Conservation (phyloP, 371 early-diverging fungal genomes). For the Circinella umbellata region DNA sequence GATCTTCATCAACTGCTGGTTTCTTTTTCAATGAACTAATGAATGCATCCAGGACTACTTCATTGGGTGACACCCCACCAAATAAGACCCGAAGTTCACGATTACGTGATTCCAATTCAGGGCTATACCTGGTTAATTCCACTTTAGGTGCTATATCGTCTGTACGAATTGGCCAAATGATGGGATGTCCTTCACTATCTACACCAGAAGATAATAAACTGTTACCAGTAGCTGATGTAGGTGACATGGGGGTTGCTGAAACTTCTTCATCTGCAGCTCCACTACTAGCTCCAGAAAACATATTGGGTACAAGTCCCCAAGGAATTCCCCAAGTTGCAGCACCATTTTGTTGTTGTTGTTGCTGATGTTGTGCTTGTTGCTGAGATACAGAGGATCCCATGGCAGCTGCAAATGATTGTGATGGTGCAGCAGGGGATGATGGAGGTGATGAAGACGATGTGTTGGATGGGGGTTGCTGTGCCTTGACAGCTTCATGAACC, state of each 20-base stretch:
- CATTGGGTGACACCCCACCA: constrained; percentile 41
- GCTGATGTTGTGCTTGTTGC: constrained; percentile 9
- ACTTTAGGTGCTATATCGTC: constrained; percentile 40
- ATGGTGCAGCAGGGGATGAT: constrained; percentile 24
- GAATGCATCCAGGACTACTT: constrained; percentile 49
- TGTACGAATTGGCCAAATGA: constrained; percentile 43
- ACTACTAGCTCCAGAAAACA: constrained; percentile 17
- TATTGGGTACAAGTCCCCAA: constrained; percentile 49
- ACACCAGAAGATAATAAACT: not conserved
- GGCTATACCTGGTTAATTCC: constrained; percentile 34
- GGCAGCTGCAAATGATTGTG: constrained; percentile 30
- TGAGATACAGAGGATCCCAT: constrained; percentile 15
- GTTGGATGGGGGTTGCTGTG: constrained; percentile 23
- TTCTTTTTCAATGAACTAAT: constrained; percentile 46
- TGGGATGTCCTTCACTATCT: constrained; percentile 41
- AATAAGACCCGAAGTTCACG: constrained; percentile 44
- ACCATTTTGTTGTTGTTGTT: constrained; percentile 11
- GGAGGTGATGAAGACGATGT: constrained; percentile 23
- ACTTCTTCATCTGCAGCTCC: constrained; percentile 8
- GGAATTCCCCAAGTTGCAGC: constrained; percentile 52
- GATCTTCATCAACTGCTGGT: constrained; percentile 12
- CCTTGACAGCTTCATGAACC: constrained; percentile 44
- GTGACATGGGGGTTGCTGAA: constrained; percentile 18
- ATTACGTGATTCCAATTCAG: constrained; percentile 39
- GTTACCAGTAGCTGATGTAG: constrained; percentile 1